Conservation (phyloP, 768 basidiomycete species). For the Sarcomyxa edulis region DNA sequence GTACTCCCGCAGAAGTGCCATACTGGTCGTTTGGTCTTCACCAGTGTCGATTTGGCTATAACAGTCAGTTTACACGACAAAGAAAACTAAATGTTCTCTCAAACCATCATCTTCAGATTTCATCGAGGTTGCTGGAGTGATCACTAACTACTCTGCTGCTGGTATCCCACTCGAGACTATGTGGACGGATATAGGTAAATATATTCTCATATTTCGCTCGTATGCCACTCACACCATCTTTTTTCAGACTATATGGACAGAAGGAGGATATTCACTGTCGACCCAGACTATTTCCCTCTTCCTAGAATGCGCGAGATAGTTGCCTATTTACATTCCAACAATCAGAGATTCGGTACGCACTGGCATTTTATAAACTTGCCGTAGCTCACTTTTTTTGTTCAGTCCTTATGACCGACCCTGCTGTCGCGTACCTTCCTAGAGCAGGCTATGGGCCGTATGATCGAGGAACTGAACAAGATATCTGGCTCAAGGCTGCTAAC, state of each 20-base stretch:
- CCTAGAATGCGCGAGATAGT: slow-evolving; percentile 62
- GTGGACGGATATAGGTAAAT: slow-evolving; percentile 76
- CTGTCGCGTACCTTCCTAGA: slow-evolving; percentile 47
- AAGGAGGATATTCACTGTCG: slow-evolving; percentile 64
- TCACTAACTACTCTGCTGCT: slow-evolving; percentile 55
- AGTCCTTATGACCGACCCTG: slow-evolving; percentile 77
- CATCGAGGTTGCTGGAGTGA: slow-evolving; percentile 56
- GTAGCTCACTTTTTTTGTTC: slow-evolving; percentile 1
- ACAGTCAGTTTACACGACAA: slow-evolving; percentile 28
- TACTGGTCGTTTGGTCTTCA: slow-evolving; percentile 74
- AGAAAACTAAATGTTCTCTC: background rate
- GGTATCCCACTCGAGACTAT: slow-evolving; percentile 69
- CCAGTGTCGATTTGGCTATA: slow-evolving; percentile 69
- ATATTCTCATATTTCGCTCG: background rate
- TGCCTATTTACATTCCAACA: slow-evolving; percentile 49
- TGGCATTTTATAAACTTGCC: background rate
- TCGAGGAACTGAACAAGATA: slow-evolving; percentile 43
- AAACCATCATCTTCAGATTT: slow-evolving; percentile 37
- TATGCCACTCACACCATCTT: background rate
- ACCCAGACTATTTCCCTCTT: slow-evolving; percentile 64
- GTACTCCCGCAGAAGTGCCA: slow-evolving; percentile 65
- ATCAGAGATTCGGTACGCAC: slow-evolving; percentile 51
- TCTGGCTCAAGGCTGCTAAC: slow-evolving; percentile 61
- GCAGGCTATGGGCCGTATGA: slow-evolving; percentile 48
- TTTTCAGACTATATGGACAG: slow-evolving; percentile 60